phyloP scores from a whole-genome alignment of 2,329 filamentous ascomycete species.

The Lizonia empirigonia region DNA sequence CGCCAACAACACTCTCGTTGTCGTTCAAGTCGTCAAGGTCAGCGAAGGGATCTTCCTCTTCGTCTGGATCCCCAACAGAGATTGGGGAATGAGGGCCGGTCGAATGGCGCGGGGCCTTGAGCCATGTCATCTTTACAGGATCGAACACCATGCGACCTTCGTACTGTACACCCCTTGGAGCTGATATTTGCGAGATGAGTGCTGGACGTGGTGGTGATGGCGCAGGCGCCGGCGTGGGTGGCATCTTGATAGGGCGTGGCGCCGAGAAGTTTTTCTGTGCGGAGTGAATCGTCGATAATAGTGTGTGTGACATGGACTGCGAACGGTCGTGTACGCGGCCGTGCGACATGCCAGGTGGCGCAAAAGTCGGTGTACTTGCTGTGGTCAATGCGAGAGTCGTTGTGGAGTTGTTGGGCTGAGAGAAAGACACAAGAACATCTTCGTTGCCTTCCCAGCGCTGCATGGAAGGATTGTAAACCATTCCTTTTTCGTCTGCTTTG shows the following conservation, averaged over 20 bases:
- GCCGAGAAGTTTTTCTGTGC: conserved; percentile 50
- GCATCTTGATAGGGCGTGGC: conserved; percentile 39
- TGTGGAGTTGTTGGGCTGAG: conserved; percentile 54
- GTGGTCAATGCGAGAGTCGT: conserved; percentile 49
- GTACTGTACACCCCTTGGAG: conserved; percentile 81
- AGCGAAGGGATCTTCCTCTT: conserved; percentile 92
- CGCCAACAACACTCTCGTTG: conserved; percentile 45
- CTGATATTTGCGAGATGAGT: conserved; percentile 88
- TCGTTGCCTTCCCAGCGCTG: conserved; percentile 98
- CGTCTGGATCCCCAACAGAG: conserved; percentile 69
- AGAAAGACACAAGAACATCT: conserved; percentile 79
- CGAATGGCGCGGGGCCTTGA: conserved; percentile 66
- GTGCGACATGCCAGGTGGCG: conserved; percentile 38
- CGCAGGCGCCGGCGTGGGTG: conserved; percentile 53
- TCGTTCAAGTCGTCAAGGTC: conserved; percentile 94
- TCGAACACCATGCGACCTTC: conserved; percentile 99
- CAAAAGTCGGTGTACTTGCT: conserved; percentile 49
- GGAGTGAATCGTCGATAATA: conserved; percentile 38
- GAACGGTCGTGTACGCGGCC: conserved; percentile 43
- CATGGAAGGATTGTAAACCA: conserved; percentile 89
- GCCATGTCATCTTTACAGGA: conserved; percentile 95
- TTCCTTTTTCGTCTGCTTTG: conserved; percentile 79
- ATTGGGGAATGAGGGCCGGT: conserved; percentile 46
- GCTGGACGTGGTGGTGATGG: conserved; percentile 66
- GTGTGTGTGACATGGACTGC: conserved; percentile 52